These are phyloP conservation scores for Grosmannia clavigera DNA, from an alignment of 2,329 filamentous ascomycete species.

Conservation along the genomic window DNA sequence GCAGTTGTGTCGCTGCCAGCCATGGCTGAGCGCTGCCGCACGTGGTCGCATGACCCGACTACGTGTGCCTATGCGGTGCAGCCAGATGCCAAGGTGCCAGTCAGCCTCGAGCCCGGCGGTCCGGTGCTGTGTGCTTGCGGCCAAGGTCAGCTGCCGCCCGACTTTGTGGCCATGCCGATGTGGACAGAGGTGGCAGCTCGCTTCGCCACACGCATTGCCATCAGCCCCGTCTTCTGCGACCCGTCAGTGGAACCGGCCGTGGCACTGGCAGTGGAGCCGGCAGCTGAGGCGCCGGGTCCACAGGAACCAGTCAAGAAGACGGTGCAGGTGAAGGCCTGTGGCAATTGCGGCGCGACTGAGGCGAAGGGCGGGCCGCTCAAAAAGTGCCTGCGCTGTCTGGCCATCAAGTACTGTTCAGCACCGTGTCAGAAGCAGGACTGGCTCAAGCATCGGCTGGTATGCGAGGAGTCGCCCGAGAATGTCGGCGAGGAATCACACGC, in stretches of 20 bases:
- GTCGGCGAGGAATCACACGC: not conserved
- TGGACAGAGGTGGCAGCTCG: conserved; percentile 28
- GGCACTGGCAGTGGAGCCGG: not conserved
- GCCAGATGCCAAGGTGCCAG: conserved; percentile 22
- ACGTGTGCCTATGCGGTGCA: conserved; percentile 30
- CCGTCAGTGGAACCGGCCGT: conserved; percentile 25
- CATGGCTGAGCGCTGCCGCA: conserved; percentile 35
- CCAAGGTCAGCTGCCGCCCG: conserved; percentile 25
- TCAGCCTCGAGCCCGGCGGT: conserved; percentile 23
- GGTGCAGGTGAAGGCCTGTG: conserved; percentile 18
- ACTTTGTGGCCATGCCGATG: conserved; percentile 27
- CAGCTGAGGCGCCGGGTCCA: conserved; percentile 18
- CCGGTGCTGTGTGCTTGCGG: conserved; percentile 34
- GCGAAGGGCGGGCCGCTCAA: conserved; percentile 22
- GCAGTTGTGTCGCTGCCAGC: conserved; percentile 22
- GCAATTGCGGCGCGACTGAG: conserved; percentile 23
- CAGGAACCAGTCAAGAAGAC: no score
- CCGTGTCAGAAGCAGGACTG: conserved; percentile 43
- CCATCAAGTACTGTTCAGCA: conserved; percentile 35
- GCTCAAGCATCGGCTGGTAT: conserved; percentile 29
- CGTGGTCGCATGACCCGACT: conserved; percentile 27
- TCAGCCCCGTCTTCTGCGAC: conserved; percentile 40
- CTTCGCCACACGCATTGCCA: conserved; percentile 40
- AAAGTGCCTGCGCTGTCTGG: conserved; percentile 31
- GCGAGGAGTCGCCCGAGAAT: not conserved